These are phyloP conservation scores for Tulasnella sp. DNA, from an alignment of 768 basidiomycete genomes.

Conservation along the genomic window DNA sequence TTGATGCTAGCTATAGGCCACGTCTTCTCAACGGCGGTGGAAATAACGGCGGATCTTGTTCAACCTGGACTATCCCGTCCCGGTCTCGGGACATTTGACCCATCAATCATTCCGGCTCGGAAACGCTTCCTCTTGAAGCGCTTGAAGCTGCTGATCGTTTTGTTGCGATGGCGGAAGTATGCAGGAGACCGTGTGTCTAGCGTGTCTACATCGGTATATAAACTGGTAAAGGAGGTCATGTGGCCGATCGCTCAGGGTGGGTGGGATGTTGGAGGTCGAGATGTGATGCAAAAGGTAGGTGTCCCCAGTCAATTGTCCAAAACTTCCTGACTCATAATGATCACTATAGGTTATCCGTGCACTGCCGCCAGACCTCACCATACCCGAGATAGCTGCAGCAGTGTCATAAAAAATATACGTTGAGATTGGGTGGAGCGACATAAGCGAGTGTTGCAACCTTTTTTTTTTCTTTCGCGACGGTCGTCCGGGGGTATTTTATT, in stretches of 20 bases:
- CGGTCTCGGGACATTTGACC: conserved; percentile 49
- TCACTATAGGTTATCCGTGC: conserved; percentile 5
- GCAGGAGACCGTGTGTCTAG: conserved; percentile 46
- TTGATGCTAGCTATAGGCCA: conserved; percentile 30
- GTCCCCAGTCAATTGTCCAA: background rate
- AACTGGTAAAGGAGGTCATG: conserved; percentile 49
- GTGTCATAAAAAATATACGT: background rate
- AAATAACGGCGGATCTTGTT: conserved; percentile 21
- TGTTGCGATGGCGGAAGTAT: conserved; percentile 69
- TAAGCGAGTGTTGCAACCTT: background rate
- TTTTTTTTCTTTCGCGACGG: background rate
- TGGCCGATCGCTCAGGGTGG: conserved; percentile 58
- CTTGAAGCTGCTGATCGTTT: conserved; percentile 61
- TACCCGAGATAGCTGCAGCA: background rate
- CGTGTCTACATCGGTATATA: conserved; percentile 42
- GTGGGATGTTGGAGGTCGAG: conserved; percentile 83
- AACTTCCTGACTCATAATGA: background rate
- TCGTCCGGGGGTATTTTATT: no score
- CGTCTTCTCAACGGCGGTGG: conserved; percentile 36
- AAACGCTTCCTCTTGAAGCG: conserved; percentile 54
- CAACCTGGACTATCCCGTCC: conserved; percentile 18
- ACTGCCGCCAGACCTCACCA: conserved; percentile 8
- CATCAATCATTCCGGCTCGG: conserved; percentile 61
- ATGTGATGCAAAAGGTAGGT: conserved; percentile 47
- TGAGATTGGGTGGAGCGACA: background rate